Evolutionary conservation across 2,329 filamentous ascomycete species (phyloP).

Genomic region (Penicillium capsulatum): DNA sequence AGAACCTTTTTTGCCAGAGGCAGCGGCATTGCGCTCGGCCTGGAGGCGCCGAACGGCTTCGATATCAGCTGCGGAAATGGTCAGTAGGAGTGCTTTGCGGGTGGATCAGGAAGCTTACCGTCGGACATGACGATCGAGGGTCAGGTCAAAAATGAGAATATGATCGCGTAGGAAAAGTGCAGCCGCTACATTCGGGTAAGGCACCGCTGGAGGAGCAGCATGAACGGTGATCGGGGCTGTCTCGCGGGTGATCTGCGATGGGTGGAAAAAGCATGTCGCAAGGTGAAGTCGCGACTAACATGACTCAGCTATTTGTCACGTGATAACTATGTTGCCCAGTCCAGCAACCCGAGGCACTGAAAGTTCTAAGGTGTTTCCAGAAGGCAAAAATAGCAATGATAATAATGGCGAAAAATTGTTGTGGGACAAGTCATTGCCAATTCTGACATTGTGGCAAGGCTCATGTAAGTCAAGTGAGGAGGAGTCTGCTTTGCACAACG

Average conservation of each 20-base stretch:
- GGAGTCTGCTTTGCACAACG: not conserved
- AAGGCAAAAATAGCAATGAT: too few species aligned
- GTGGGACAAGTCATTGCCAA: too few species aligned
- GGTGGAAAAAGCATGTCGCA: constrained; percentile 23
- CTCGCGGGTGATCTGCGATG: constrained; percentile 20
- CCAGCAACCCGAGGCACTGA: too few species aligned
- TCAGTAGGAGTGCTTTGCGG: constrained; percentile 22
- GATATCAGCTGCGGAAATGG: constrained; percentile 62
- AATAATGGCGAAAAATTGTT: too few species aligned
- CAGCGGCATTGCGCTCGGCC: constrained; percentile 82
- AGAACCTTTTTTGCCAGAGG: constrained; percentile 73
- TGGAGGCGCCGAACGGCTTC: constrained; percentile 83
- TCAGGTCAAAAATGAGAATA: constrained; percentile 24
- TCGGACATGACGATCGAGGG: constrained; percentile 41
- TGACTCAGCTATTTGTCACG: constrained; percentile 10
- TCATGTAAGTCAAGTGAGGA: too few species aligned
- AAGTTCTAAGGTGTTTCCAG: too few species aligned
- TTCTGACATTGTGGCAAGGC: too few species aligned
- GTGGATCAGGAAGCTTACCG: constrained; percentile 31
- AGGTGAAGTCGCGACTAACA: constrained; percentile 20
- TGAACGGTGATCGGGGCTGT: constrained; percentile 20
- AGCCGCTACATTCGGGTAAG: constrained; percentile 36
- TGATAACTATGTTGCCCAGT: too few species aligned
- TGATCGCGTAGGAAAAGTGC: constrained; percentile 27
- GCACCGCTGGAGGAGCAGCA: constrained; percentile 29